Base-by-base conservation (phyloP, 345 rosid species). In the Lagerstroemia speciosa region DNA sequence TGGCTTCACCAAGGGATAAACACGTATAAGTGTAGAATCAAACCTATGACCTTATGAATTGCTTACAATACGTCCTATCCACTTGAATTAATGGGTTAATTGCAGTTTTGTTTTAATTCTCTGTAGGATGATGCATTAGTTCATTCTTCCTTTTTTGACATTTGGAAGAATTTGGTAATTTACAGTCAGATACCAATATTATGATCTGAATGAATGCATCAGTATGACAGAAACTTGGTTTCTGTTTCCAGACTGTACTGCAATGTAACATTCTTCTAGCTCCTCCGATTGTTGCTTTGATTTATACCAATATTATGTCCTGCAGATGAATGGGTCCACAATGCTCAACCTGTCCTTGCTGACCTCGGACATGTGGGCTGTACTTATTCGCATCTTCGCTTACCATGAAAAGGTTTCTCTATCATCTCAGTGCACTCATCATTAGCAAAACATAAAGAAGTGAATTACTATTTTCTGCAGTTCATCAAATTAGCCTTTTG, bases 291-390 rank as follows among this genome's bases (percentile, higher is more conserved):
- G 15, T 9, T 7, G 26, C 32, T 5, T 5, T 19, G 70, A 68
- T 8, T 52, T 60, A 19, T 0, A 40, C 31, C 10, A 11, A 41
- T 31, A 6, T 68, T 52, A 3, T 60, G 14, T 17, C 41, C 66
- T 67, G 76, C 82, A 87, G 98, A 80, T 79, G 27, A 91, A 57
- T 69, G 96, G 99, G 8, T 74, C 99, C n/a, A 81, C 96, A 22
- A 91, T 94, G 99, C 84, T 94, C 66, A 94, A 81, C 76, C 84
- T 94, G 74, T 94, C 99, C 17, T 72, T 94, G 78, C 85, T 94
- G 36, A 89, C 99, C 55, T 84, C 97, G 43, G 96, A 94, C 73
- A 91, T 94, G 97, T 94, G 95, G 97, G 85, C 96, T 1, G 93
- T 94, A 64, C 4, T 91, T 61, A 94, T 94, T 75, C 95, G 97